Evolutionary conservation across 2,329 filamentous ascomycete genomes (phyloP).

Genomic region (Colletotrichum abscissum): DNA sequence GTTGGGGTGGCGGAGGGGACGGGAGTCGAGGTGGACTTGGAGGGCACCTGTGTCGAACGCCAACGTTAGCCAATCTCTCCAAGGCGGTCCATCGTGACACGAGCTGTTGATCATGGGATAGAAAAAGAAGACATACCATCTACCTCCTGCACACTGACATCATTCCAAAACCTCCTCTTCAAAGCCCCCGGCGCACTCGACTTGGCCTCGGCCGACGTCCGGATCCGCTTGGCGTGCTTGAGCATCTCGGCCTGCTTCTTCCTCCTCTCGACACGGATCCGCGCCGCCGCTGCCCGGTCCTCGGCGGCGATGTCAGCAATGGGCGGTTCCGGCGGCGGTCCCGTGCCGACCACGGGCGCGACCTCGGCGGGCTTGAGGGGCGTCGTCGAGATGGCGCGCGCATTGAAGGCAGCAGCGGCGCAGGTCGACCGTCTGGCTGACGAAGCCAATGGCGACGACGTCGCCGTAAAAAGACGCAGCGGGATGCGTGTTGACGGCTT

Average conservation of each 20-base stretch:
- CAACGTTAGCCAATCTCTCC: neutral
- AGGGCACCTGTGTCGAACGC: constrained; percentile 49
- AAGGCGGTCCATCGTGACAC: no score
- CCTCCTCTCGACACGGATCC: constrained; percentile 60
- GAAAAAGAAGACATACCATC: constrained; percentile 60
- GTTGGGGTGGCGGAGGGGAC: constrained; percentile 81
- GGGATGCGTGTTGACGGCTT: constrained; percentile 52
- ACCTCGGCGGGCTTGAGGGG: constrained; percentile 55
- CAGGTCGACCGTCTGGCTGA: constrained; percentile 34
- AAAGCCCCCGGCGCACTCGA: constrained; percentile 54
- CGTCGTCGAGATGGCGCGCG: constrained; percentile 42
- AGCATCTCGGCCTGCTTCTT: constrained; percentile 66
- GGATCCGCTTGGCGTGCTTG: constrained; percentile 61
- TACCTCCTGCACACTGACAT: constrained; percentile 77
- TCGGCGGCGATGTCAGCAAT: constrained; percentile 52
- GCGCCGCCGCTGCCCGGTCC: constrained; percentile 41
- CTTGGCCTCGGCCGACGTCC: constrained; percentile 46
- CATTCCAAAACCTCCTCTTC: constrained; percentile 88
- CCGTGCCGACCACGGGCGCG: constrained; percentile 64
- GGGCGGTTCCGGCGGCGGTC: constrained; percentile 69
- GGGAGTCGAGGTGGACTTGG: constrained; percentile 79
- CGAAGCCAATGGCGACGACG: constrained; percentile 42
- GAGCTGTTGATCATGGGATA: no score
- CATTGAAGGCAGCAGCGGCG: constrained; percentile 39
- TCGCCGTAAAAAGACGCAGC: constrained; percentile 39